These are phyloP conservation scores for Maudiozyma saulgeensis DNA, from an alignment of 805 yeast species.

Conservation along the genomic window DNA sequence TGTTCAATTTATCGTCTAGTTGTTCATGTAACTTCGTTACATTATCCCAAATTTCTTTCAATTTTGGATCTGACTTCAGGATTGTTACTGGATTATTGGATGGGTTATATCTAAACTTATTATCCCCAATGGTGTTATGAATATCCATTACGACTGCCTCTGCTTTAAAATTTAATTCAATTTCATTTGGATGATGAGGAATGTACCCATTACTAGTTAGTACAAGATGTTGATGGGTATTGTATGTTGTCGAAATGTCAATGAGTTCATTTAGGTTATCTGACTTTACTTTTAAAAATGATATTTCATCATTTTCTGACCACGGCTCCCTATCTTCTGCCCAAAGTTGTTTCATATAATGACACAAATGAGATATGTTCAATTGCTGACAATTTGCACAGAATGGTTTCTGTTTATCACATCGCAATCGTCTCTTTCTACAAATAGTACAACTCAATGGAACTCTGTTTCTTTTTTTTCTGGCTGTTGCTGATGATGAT, in stretches of 20 bases:
- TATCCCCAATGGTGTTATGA: background rate
- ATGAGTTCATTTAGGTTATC: background rate
- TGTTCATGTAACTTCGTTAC: background rate
- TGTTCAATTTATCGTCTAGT: background rate
- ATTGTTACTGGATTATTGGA: background rate
- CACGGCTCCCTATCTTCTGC: constrained; percentile 27
- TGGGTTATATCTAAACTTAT: background rate
- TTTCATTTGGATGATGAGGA: background rate
- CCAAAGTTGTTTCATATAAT: constrained; percentile 50
- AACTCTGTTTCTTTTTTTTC: constrained; percentile 31
- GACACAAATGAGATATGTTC: constrained; percentile 50
- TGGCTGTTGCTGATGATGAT: background rate
- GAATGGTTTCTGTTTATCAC: constrained; percentile 44
- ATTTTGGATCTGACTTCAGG: background rate
- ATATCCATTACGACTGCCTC: background rate
- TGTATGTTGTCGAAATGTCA: background rate
- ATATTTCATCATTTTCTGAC: background rate
- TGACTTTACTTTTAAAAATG: background rate
- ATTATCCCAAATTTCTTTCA: background rate
- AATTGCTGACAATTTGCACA: constrained; percentile 47
- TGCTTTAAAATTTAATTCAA: background rate
- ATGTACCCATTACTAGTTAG: background rate
- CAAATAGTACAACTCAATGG: constrained; percentile 41
- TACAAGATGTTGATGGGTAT: background rate
- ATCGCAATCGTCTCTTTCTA: constrained; percentile 40